Evolutionary conservation across 1,284 basidiomycete species (phyloP).

Genomic region (Sporisorium sorghi): DNA sequence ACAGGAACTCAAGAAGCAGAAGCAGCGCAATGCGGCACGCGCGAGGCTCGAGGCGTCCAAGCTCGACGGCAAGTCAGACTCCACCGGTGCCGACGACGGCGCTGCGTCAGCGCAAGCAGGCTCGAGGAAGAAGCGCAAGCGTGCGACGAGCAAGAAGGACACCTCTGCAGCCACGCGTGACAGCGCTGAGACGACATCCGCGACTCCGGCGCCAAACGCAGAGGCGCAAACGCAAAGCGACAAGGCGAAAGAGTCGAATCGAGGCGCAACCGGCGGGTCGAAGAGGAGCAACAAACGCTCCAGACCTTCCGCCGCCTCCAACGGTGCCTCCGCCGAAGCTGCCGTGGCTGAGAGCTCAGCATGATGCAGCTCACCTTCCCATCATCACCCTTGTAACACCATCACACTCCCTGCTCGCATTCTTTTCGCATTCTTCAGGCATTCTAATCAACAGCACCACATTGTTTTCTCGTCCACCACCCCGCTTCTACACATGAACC

Average conservation of each 20-base stretch:
- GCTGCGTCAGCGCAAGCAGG: neutral
- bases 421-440: too few relatives aligned
- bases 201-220: neutral
- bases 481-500: conserved; percentile 8
- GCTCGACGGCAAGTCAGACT: neutral
- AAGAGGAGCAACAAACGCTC: conserved; percentile 8
- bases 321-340: neutral
- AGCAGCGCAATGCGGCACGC: conserved; percentile 30
- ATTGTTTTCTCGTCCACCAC: neutral
- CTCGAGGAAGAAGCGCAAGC: conserved; percentile 25
- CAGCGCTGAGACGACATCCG: neutral
- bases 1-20: conserved; percentile 72
- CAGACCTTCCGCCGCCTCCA: neutral
- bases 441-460: conserved; percentile 1
- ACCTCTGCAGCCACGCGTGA: too few relatives aligned
- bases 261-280: conserved; percentile 7
- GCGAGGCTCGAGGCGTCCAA: conserved; percentile 24
- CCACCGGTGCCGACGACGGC: neutral
- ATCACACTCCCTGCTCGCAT: too few relatives aligned
- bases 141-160: neutral
- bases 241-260: neutral
- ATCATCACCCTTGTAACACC: too few relatives aligned
- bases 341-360: conserved; percentile 17
- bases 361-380: neutral
- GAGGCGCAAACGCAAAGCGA: neutral